Percentiles rank a stretch among this genome's conserved stretches.
These are phyloP conservation scores for Schwanniomyces etchellsii DNA, from an alignment of 1,139 yeast genomes.

Conservation along the genomic window DNA sequence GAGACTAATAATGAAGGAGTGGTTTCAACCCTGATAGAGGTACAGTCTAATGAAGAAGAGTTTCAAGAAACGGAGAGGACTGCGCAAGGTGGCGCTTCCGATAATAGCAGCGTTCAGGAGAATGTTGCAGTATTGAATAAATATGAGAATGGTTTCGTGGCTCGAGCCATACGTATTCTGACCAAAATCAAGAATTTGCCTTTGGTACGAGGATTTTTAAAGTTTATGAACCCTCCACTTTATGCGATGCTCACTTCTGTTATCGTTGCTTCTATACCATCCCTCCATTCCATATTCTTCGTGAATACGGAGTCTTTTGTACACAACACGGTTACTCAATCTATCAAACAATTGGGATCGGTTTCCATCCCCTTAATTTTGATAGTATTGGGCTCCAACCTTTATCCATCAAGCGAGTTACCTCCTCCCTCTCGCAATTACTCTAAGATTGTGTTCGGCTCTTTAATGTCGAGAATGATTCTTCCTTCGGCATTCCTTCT, in stretches of 20 bases:
- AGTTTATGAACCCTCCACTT: conserved; percentile 89
- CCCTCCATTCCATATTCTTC: conserved; percentile 61
- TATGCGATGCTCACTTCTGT: conserved; percentile 87
- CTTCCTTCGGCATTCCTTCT: conserved; percentile 63
- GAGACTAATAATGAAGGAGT: not conserved
- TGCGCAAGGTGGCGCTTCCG: not conserved
- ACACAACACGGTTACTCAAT: conserved; percentile 69
- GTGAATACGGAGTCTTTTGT: conserved; percentile 46
- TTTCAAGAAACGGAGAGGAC: not conserved
- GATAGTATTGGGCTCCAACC: conserved; percentile 71
- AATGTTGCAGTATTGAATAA: not conserved
- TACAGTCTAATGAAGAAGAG: not conserved
- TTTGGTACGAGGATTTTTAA: conserved; percentile 19
- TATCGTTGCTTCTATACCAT: conserved; percentile 75
- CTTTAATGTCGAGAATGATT: conserved; percentile 71
- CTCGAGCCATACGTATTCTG: not conserved
- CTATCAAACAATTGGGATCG: conserved; percentile 74
- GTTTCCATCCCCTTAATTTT: conserved; percentile 85
- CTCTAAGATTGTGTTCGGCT: conserved; percentile 55
- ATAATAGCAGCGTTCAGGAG: not conserved
- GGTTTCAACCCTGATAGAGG: not conserved
- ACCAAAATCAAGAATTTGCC: not conserved
- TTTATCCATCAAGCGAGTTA: conserved; percentile 60
- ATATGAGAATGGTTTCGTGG: not conserved
- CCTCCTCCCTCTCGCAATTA: conserved; percentile 61